Evolutionary conservation across 495 filamentous ascomycete species (phyloP), one percentile per base, ranked within the genome.

Genomic region (Glutinoglossum americanum): DNA sequence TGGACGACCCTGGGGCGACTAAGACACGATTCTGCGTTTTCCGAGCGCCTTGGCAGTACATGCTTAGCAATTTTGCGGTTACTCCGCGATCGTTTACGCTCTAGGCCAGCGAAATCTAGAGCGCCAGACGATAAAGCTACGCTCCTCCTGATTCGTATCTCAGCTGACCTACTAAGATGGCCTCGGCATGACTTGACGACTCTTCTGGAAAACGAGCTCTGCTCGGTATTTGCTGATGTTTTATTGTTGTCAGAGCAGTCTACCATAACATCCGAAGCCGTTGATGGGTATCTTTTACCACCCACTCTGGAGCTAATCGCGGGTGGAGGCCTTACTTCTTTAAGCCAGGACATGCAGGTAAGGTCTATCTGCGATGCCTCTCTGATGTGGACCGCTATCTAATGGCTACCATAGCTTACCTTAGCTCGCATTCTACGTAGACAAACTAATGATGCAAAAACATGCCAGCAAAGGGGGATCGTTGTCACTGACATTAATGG

Each of bases 121-220:
- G 13, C 47, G n/a, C 21, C 8, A 2, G 47, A 49, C 25, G 47
- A 49, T n/a, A 49, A 49, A 15, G 47, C 47, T 15, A 6, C 7
- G 47, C 19, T 49, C 13, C 25, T 49, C 25, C 13, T 49, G 47
- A 49, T 23, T 27, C 47, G 47, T n/a, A 49, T 49, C 25, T 49
- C 21, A 8, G 55, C 55, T 26, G 33, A 45, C n/a, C 4, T 57
- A 28, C 55, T 57, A 23, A 26, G 55, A 23, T 57, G 55, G 55
- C 27, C 55, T 23, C 5, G 35, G 37, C 28, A 57, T 21, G 55
- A 21, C 11, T 28, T 41, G 32, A 47, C 11, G 15, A 45, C 39
- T 30, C 17, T 47, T 23, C 45, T 57, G 15, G 35, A 57, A 30
- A 47, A 51, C 23, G 33, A 48, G 1, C 55, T 57, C 17, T 28